A percentile compares a stretch with the other conserved stretches of the same genome.
Conservation (phyloP, 805 yeast genomes). For the Starmerella roubikii region DNA sequence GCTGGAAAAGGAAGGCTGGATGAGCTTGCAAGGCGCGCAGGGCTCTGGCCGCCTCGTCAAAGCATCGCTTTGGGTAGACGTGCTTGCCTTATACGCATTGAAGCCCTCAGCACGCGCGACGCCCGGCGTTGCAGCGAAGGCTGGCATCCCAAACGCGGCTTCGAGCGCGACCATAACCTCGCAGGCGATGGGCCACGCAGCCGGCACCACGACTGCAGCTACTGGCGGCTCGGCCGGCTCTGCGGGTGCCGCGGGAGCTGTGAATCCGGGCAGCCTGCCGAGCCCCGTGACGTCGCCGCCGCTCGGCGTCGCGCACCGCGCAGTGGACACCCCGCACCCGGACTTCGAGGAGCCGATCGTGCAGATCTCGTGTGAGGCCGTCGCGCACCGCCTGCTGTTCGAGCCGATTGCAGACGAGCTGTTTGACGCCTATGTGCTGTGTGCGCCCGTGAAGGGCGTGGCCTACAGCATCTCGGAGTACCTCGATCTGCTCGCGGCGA, state of each 20-base stretch:
- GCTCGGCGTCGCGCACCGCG: neutral
- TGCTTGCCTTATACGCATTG: constrained; percentile 1
- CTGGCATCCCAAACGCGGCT: too few species aligned
- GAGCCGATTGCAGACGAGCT: neutral
- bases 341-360: constrained; percentile 23
- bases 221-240: neutral
- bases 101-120: neutral
- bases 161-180: neutral
- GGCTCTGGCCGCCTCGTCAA: constrained; percentile 10
- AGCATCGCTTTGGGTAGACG: constrained; percentile 2
- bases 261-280: too few species aligned
- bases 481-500: constrained; percentile 16
- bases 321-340: neutral
- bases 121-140: neutral
- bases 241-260: too few species aligned
- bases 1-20: constrained; percentile 14
- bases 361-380: constrained; percentile 46
- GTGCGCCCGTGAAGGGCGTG: constrained; percentile 3
- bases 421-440: neutral
- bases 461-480: constrained; percentile 4
- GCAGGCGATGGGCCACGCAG: too few species aligned
- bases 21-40: constrained; percentile 13
- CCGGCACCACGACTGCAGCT: neutral
- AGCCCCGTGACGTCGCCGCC: neutral
- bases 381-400: constrained; percentile 62